Evolutionary conservation across 345 rosid species (phyloP).

Genomic region (Noccaea caerulescens): DNA sequence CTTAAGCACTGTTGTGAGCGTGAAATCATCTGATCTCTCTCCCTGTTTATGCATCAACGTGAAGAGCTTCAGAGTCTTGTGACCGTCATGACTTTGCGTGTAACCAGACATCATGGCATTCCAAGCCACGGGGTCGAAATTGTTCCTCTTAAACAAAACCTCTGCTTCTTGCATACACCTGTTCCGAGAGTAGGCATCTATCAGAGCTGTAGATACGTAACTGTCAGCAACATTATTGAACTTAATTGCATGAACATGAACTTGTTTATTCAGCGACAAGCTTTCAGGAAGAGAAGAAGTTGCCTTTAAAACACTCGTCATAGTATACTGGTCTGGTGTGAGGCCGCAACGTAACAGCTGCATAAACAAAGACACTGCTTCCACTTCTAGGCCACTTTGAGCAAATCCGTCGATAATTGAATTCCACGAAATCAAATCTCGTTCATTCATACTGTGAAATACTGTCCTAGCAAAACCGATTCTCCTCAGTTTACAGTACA

Average conservation of each 20-base stretch:
- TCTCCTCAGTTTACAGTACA: conserved; percentile 57
- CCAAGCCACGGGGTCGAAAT: conserved; percentile 56
- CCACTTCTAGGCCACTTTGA: conserved; percentile 50
- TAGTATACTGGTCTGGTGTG: conserved; percentile 57
- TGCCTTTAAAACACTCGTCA: conserved; percentile 60
- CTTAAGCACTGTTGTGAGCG: conserved; percentile 54
- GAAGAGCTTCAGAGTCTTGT: conserved; percentile 54
- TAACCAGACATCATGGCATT: conserved; percentile 68
- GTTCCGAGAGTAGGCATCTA: conserved; percentile 56
- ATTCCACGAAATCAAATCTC: conserved; percentile 70
- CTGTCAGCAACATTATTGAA: conserved; percentile 41
- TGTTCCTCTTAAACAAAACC: conserved; percentile 45
- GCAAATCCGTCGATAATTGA: conserved; percentile 55
- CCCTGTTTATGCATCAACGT: conserved; percentile 51
- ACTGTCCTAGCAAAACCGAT: conserved; percentile 40
- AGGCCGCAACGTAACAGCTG: conserved; percentile 48
- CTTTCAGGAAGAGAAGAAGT: conserved; percentile 54
- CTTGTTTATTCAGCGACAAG: conserved; percentile 50
- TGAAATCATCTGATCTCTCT: conserved; percentile 52
- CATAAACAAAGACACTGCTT: conserved; percentile 51
- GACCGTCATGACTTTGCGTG: conserved; percentile 44
- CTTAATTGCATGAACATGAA: conserved; percentile 60
- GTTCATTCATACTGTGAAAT: conserved; percentile 50
- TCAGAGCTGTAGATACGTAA: conserved; percentile 62
- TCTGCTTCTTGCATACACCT: conserved; percentile 59